phyloP scores from a whole-genome alignment of 2,329 filamentous ascomycete species.

The Pseudogymnoascus sp. region DNA sequence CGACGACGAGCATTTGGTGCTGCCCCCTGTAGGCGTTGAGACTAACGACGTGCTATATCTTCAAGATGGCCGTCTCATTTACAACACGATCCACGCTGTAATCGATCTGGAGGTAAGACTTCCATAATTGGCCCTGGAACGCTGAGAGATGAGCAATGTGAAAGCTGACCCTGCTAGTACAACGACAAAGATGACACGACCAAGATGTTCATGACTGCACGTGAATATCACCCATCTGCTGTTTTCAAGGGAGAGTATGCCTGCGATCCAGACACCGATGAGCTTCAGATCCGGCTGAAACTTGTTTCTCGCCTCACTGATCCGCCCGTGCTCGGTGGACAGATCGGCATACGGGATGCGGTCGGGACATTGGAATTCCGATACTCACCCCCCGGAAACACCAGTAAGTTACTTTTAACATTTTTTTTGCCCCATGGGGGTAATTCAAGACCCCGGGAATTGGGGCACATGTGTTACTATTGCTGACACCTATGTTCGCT shows the following conservation, averaged over 20 bases:
- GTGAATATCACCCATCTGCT: slow-evolving; percentile 32
- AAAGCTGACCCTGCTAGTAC: slow-evolving; percentile 25
- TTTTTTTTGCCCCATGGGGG: not conserved
- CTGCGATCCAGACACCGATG: slow-evolving; percentile 35
- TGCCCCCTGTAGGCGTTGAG: slow-evolving; percentile 30
- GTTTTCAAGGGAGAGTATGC: slow-evolving; percentile 34
- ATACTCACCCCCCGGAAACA: slow-evolving; percentile 34
- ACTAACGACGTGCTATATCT: slow-evolving; percentile 31
- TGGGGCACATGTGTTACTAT: not conserved
- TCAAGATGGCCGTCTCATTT: slow-evolving; percentile 31
- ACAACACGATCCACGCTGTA: slow-evolving; percentile 28
- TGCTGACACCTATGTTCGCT: slow-evolving; percentile 10
- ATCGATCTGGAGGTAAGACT: slow-evolving; percentile 36
- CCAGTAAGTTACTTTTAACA: slow-evolving; percentile 22
- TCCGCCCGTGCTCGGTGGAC: slow-evolving; percentile 25
- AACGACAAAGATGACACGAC: slow-evolving; percentile 37
- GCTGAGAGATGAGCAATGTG: not conserved
- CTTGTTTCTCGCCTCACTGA: slow-evolving; percentile 27
- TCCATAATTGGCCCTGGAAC: not conserved
- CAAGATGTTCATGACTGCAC: slow-evolving; percentile 40
- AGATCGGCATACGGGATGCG: slow-evolving; percentile 32
- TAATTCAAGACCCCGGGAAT: not conserved
- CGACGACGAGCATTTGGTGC: slow-evolving; percentile 33
- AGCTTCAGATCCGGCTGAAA: slow-evolving; percentile 30
- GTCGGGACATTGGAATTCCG: slow-evolving; percentile 35